A percentile compares a stretch with the other conserved stretches of the same genome.
Conservation (phyloP, 2,329 filamentous ascomycete species). For the Calonectria pauciramosa region DNA sequence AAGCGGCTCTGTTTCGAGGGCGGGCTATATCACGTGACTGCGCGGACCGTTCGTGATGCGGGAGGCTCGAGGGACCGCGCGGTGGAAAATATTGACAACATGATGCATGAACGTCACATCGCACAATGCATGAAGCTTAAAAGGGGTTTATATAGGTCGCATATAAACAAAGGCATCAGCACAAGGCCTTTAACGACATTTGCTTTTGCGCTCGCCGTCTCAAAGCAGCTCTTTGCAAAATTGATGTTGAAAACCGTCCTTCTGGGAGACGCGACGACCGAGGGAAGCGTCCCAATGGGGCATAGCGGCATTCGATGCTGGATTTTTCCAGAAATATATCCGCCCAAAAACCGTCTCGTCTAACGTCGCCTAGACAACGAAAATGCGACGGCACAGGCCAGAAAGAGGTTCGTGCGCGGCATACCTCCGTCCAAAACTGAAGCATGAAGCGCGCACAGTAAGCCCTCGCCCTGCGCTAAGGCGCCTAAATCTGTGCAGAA, state of each 20-base stretch:
- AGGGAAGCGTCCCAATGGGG: conserved; percentile 25
- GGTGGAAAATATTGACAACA: neutral
- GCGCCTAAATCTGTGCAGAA: conserved; percentile 41
- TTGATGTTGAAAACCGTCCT: conserved; percentile 24
- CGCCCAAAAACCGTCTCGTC: conserved; percentile 40
- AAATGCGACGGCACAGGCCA: conserved; percentile 30
- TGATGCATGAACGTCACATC: conserved; percentile 24
- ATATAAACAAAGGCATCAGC: neutral
- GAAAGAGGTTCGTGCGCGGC: conserved; percentile 40
- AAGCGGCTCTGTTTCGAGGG: conserved; percentile 24
- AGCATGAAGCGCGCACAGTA: conserved; percentile 17
- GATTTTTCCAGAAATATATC: conserved; percentile 22
- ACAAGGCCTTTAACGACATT: neutral
- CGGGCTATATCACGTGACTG: conserved; percentile 36
- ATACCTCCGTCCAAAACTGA: conserved; percentile 30
- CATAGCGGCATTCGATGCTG: neutral
- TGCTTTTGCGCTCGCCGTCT: neutral
- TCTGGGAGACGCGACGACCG: conserved; percentile 42
- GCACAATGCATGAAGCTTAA: neutral
- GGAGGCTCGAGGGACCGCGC: conserved; percentile 25
- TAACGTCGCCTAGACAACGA: conserved; percentile 53
- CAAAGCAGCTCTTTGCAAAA: conserved; percentile 19
- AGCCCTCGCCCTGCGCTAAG: conserved; percentile 37
- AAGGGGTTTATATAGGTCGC: neutral
- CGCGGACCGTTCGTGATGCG: conserved; percentile 30